Base-by-base conservation (phyloP, 1,139 yeast genomes). In the Candida sp. region DNA sequence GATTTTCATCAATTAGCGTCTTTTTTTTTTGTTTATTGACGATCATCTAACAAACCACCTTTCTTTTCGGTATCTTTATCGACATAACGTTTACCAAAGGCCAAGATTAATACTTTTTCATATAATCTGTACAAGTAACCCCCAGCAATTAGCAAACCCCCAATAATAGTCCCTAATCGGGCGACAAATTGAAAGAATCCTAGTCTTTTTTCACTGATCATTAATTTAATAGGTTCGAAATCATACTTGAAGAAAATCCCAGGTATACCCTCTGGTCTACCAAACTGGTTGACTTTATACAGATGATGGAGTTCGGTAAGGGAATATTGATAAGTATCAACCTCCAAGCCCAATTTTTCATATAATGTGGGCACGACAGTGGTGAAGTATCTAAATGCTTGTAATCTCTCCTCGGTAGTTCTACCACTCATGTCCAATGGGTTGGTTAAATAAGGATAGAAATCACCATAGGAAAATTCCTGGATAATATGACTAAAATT, bases 381-480 rank as follows among this genome's bases (percentile, higher is more conserved):
- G 49, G 91, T 59, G 55, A 75, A 81, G 61, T 93, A 93, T 45
- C 79, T 79, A 61, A 73, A 84, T 1, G 70, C 66, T 47, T 69
- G 80, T 33, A 67, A 57, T 15, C 67, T 60, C 4, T 73, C 73
- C 2, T 62, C 59, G 1, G 89, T 77, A 22, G 67, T 60, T 54
- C 81, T 79, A 1, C 81, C 87, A 0, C 90, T 81, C 45, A 75
- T 77, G 59, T 93, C 99, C 51, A 95, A 73, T 5, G 97, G 96
- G 57, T 93, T 93, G 52, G 85, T 76, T 49, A 91, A 75, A 53
- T 79, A 85, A 2, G 99, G 98, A 58, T 81, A 90, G 63, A 86
- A 90, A 32, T 82, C 88, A 21, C 99, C 99, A 64, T 84, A 93
- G 7, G 97, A 90, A 50, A 90, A 80, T 62, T 93, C 98, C 49